Evolutionary conservation across 305 asterid genomes (phyloP).

Genomic region (Petunia hybrid): DNA sequence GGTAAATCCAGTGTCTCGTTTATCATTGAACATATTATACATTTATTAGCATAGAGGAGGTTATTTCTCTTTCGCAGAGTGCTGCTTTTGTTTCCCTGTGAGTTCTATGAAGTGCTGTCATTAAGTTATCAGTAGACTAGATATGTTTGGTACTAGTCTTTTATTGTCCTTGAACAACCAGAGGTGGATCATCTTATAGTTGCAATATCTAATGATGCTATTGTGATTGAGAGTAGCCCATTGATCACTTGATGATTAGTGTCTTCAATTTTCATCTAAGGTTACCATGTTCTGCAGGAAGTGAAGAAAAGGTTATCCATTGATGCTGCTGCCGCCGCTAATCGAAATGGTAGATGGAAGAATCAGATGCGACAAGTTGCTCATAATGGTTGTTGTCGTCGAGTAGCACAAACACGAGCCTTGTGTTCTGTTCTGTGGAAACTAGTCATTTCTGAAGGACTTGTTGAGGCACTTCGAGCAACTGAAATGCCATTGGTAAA

Average conservation of each 20-base stretch:
- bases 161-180: neutral
- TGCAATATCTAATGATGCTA: conserved; percentile 24
- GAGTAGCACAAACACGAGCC: conserved; percentile 92
- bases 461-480: conserved; percentile 70
- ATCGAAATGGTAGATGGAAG: conserved; percentile 91
- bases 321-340: conserved; percentile 89
- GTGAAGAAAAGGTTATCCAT: conserved; percentile 87
- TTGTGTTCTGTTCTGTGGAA: conserved; percentile 87
- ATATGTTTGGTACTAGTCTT: neutral
- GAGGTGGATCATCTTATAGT: conserved; percentile 17
- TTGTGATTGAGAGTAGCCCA: neutral
- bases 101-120: conserved; percentile 3
- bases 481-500: conserved; percentile 86
- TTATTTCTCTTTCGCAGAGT: neutral
- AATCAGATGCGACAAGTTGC: conserved; percentile 95
- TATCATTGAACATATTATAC: conserved; percentile 16
- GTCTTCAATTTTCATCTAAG: conserved; percentile 34
- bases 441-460: conserved; percentile 77
- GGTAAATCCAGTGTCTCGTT: conserved; percentile 53
- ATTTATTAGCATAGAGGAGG: conserved; percentile 7
- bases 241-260: conserved; percentile 8
- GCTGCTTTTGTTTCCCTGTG: neutral
- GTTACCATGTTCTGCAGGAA: conserved; percentile 61
- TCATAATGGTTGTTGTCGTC: conserved; percentile 93
- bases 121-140: conserved; percentile 12